Evolutionary conservation across 306 rosid genomes (phyloP).

Genomic region (Acmispon strigosus): DNA sequence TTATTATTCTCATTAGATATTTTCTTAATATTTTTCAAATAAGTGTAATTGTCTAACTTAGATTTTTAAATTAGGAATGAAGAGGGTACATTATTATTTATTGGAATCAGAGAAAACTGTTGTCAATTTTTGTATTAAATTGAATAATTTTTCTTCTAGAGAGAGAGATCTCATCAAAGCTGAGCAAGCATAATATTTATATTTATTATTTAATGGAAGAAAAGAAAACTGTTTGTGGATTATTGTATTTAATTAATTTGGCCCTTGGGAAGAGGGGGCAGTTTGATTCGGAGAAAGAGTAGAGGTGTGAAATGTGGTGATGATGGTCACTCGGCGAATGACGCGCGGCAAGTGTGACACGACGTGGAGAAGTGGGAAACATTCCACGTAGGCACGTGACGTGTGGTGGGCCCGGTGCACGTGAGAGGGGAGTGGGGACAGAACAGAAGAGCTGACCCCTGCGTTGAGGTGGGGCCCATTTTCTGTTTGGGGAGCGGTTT

Average conservation of each 20-base stretch:
- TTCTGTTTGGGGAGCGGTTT: slow-evolving; percentile 18
- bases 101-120: too few species aligned
- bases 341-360: background rate
- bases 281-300: background rate
- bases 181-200: background rate
- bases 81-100: too few species aligned
- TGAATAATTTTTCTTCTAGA: too few species aligned
- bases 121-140: too few species aligned
- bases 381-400: slow-evolving; percentile 21
- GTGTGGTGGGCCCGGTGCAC: slow-evolving; percentile 21
- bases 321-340: slow-evolving; percentile 3
- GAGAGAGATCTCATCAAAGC: too few species aligned
- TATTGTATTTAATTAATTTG: background rate
- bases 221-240: background rate
- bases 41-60: too few species aligned
- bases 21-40: too few species aligned
- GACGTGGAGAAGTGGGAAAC: background rate
- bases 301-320: background rate
- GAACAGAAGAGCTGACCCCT: slow-evolving; percentile 19
- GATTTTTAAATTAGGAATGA: too few species aligned
- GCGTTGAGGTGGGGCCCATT: slow-evolving; percentile 35
- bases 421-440: slow-evolving; percentile 23
- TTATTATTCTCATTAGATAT: too few species aligned
- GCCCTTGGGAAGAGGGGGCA: background rate
- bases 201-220: too few species aligned